Evolutionary conservation across 345 rosid species (phyloP).

Genomic region (Brassica juncea): DNA sequence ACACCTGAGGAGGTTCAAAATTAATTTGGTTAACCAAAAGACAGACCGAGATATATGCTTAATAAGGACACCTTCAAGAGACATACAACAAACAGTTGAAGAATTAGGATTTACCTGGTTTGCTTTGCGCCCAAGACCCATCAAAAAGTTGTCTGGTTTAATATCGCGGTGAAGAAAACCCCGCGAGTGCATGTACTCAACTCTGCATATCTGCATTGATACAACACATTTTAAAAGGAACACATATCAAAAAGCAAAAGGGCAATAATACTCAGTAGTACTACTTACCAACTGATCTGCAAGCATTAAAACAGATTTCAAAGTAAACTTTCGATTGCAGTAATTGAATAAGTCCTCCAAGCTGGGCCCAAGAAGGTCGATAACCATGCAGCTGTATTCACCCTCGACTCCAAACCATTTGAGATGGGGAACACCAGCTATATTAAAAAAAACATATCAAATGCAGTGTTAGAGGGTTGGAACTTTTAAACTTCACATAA

Average conservation of each 20-base stretch:
- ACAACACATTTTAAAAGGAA: constrained; percentile 12
- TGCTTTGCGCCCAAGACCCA: constrained; percentile 94
- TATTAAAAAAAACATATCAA: background rate
- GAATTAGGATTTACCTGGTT: constrained; percentile 66
- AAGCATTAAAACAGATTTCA: constrained; percentile 87
- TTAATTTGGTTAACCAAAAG: background rate
- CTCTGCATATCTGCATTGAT: constrained; percentile 67
- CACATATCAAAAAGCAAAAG: no score
- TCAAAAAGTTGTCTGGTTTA: constrained; percentile 73
- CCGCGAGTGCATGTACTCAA: constrained; percentile 91
- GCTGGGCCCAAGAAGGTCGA: constrained; percentile 94
- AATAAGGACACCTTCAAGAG: background rate
- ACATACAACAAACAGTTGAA: constrained; percentile 4
- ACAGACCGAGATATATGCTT: background rate
- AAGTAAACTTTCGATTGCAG: constrained; percentile 72
- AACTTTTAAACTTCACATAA: background rate
- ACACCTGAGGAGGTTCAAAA: constrained; percentile 23
- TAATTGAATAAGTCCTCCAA: constrained; percentile 89
- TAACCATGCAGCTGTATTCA: constrained; percentile 84
- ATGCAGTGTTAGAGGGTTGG: background rate
- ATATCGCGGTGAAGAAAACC: constrained; percentile 90
- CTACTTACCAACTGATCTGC: constrained; percentile 74
- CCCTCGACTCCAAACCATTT: constrained; percentile 92
- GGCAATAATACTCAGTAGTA: background rate
- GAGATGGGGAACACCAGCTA: constrained; percentile 89